Base-by-base conservation (phyloP, 2,329 filamentous ascomycete genomes). In the Nectriaceae sp. region DNA sequence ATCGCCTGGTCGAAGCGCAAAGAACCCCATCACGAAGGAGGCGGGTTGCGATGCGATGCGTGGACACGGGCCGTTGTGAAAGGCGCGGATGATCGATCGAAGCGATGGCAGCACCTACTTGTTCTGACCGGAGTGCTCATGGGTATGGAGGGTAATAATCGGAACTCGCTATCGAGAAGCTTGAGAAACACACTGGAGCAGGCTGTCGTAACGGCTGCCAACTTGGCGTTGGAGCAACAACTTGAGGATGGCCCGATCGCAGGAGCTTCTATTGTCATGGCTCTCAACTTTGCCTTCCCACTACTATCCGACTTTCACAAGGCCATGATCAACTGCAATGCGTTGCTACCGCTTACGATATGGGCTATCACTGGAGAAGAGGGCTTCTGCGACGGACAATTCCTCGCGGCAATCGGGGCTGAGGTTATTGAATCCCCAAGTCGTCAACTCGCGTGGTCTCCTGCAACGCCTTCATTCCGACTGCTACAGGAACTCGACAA, bases 21-120 rank as follows among this genome's bases (percentile, higher is more conserved):
- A 18, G 53, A 63, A 26, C 58, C 63, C 40, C 59, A 19, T 36
- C 33, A 59, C 13, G 64, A 69, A n/a, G 73, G 74, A 11, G 71
- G 75, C 43, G 75, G 72, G 3, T 53, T 83, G 8, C 52, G 64
- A 21, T 74, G 74, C 55, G 78, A 82, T 42, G 73, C 71, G 19
- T 85, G 82, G 82, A 72, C 79, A 8, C 73, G 75, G 18, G 79
- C 79, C 1, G 75, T 85, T 3, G 75, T 78, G 37, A 78, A 77
- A 58, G 82, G 82, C 29, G 75, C 79, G 10, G 81, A 85, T 45
- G 78, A 77, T 24, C 75, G 77, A 38, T 83, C 83, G 15, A 78
- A 76, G 21, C 76, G 89, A 62, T 96, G 90, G 90, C 86, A 90
- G 67, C 91, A 96, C 67, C 70, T 91, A 22, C 75, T 96, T n/a